Base-by-base conservation (phyloP, 805 yeast species). In the Teunomyces barrocoloradensis region DNA sequence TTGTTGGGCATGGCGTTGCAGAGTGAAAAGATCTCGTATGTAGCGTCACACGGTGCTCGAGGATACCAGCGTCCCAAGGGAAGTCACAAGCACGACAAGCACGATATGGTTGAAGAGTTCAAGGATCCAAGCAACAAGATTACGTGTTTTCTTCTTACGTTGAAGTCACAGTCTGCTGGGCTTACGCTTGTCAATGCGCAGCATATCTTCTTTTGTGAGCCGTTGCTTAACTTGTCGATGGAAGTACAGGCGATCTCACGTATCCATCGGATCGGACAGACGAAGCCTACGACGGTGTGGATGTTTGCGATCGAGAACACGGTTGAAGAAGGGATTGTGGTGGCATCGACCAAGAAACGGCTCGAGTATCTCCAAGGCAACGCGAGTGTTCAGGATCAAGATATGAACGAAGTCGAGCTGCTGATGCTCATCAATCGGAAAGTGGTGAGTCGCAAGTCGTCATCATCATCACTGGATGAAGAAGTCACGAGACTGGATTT, bases 181-280 rank as follows among this genome's bases (percentile, higher is more conserved):
- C 71, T 94, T 52, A 94, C 96, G 6, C 72, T 94, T 46, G 82
- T 90, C 6, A 92, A 92, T 69, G 98, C 99, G 0, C 86, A 87
- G 2, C 97, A 94, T 63, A 92, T 94, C 0, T 85, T 91, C 51
- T 64, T 94, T 4, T 87, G 97, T 63, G 99, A 94, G 66, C 98
- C 99, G 1, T 73, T 94, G 48, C 85, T 94, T 12, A 90, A 90
- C 58, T 81, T 91, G 0, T 85, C 96, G 2, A 73, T 90, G 42
- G 98, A 94, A 56, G 62, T 89, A 12, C 99, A 92, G 62, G 97
- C 98, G 0, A 86, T 91, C 45, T 88, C 95, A 43, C 78, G 99
- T 52, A 82, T 94, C 37, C 96, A 92, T 61, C 72, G 99, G 52
- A 91, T 92, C 60, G 99, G 99, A 0, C 99, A 94, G 64, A 77